phyloP scores from a whole-genome alignment of 495 filamentous ascomycete species.

The Podospora australis region DNA sequence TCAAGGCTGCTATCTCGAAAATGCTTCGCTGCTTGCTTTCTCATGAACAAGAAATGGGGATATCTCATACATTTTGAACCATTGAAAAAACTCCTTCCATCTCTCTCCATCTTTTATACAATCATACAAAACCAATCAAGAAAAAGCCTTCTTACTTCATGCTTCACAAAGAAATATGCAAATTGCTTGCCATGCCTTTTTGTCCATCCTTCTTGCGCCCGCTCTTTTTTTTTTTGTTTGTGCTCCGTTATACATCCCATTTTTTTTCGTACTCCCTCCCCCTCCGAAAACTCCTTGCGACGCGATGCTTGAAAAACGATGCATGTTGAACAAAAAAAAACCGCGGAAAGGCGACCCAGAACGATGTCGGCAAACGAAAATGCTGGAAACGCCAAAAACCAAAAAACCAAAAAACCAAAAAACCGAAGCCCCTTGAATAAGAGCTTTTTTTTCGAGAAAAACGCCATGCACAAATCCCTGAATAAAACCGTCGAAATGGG shows the following conservation, averaged over 20 bases:
- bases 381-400: neutral
- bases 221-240: neutral
- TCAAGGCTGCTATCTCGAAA: too few relatives aligned
- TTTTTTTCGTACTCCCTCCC: too few relatives aligned
- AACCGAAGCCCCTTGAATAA: too few relatives aligned
- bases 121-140: too few relatives aligned
- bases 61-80: neutral
- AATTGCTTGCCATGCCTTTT: too few relatives aligned
- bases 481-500: neutral
- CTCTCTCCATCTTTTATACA: neutral
- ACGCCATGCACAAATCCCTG: conserved; percentile 5
- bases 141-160: too few relatives aligned
- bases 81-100: neutral
- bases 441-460: too few relatives aligned
- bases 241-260: neutral
- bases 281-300: neutral
- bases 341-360: too few relatives aligned
- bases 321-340: neutral
- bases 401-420: neutral
- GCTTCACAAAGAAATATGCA: too few relatives aligned
- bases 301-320: neutral
- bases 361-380: too few relatives aligned
- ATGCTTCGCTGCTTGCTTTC: too few relatives aligned
- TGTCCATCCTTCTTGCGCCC: neutral
- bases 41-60: too few relatives aligned